These are phyloP conservation scores for Erysiphe neolycopersici DNA, from an alignment of 2,329 filamentous ascomycete genomes.

Conservation along the genomic window DNA sequence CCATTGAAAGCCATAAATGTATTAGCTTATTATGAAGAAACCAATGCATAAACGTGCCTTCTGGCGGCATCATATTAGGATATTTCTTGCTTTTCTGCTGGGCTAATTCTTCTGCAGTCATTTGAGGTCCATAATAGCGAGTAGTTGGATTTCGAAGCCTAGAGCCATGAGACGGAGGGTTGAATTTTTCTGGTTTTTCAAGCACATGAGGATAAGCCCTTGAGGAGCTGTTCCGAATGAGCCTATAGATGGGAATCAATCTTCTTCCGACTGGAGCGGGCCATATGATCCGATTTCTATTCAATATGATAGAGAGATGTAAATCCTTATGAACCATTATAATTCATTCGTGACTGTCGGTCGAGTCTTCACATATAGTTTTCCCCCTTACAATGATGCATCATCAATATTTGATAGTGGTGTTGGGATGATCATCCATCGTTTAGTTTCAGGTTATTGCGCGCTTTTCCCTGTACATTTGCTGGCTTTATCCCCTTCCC, in stretches of 20 bases:
- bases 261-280: too few species aligned
- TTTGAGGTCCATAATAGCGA: constrained; percentile 42
- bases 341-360: too few species aligned
- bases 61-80: constrained; percentile 67
- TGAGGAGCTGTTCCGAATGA: constrained; percentile 12
- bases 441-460: too few species aligned
- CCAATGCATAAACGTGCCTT: constrained; percentile 59
- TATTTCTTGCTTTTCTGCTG: constrained; percentile 47
- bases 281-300: too few species aligned
- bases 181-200: constrained; percentile 70
- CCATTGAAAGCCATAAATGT: constrained; percentile 64
- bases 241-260: background rate
- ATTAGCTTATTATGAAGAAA: constrained; percentile 54
- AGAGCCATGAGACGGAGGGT: constrained; percentile 68
- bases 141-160: constrained; percentile 31
- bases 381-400: too few species aligned
- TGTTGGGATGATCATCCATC: too few species aligned
- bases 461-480: too few species aligned
- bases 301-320: too few species aligned
- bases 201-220: constrained; percentile 36
- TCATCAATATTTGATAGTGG: too few species aligned
- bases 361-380: too few species aligned
- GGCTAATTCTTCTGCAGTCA: constrained; percentile 36
- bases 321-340: background rate
- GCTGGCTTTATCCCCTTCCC: too few species aligned